A percentile compares a stretch with the other conserved stretches of the same genome.
These are phyloP conservation scores for Metrosideros polymorpha DNA, from an alignment of 441 rosid species.

Conservation along the genomic window DNA sequence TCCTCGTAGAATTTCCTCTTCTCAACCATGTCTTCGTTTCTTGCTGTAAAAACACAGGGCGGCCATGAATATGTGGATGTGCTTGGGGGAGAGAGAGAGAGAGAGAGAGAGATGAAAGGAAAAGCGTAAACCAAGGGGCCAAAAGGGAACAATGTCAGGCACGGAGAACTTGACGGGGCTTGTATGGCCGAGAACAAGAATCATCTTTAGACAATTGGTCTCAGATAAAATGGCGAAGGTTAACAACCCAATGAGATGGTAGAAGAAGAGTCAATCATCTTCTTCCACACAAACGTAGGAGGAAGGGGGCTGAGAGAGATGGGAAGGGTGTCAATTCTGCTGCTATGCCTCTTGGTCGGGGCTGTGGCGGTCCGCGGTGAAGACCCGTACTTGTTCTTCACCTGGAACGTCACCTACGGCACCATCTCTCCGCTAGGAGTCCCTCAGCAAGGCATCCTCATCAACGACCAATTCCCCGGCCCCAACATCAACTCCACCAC, in stretches of 20 bases:
- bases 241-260: background rate
- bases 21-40: background rate
- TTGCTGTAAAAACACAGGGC: background rate
- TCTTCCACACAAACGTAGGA: background rate
- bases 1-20: background rate
- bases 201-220: background rate
- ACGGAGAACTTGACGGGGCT: background rate
- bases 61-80: background rate
- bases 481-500: constrained; percentile 3
- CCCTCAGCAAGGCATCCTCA: constrained; percentile 1
- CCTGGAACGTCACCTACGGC: constrained; percentile 5
- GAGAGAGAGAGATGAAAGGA: background rate
- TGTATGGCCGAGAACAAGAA: background rate
- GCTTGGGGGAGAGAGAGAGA: background rate
- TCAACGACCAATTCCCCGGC: background rate
- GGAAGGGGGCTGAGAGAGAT: background rate
- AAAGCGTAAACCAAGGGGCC: background rate
- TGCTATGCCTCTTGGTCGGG: background rate
- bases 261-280: background rate
- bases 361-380: background rate
- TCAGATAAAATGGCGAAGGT: background rate
- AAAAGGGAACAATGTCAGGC: background rate
- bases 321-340: background rate
- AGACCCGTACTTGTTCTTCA: constrained; percentile 1
- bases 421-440: constrained; percentile 1